phyloP scores from a whole-genome alignment of 1,284 basidiomycete genomes.

The Acaromyces ingoldii region DNA sequence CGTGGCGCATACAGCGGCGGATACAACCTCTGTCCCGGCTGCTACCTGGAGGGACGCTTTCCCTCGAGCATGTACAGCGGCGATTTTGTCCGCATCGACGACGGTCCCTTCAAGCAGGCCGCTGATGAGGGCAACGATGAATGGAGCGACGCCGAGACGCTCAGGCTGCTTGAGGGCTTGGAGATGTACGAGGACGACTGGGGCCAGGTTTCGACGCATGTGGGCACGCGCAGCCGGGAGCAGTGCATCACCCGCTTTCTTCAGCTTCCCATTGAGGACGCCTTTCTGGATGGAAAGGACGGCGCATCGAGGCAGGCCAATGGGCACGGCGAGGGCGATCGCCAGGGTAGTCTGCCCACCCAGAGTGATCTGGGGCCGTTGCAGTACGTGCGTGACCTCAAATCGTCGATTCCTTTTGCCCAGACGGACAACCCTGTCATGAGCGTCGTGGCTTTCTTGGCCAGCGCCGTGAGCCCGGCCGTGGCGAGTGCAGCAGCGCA shows the following conservation, averaged over 20 bases:
- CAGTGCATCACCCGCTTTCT: slow-evolving; percentile 95
- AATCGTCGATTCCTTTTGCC: slow-evolving; percentile 65
- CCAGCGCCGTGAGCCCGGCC: slow-evolving; percentile 81
- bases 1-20: slow-evolving; percentile 61
- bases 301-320: background rate
- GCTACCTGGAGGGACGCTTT: slow-evolving; percentile 94
- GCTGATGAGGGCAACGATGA: slow-evolving; percentile 59
- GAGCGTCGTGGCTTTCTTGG: slow-evolving; percentile 95
- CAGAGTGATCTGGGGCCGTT: slow-evolving; percentile 65
- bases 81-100: slow-evolving; percentile 84
- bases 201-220: slow-evolving; percentile 84
- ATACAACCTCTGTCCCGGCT: slow-evolving; percentile 63
- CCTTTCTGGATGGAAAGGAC: slow-evolving; percentile 61
- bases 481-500: slow-evolving; percentile 92
- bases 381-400: slow-evolving; percentile 57
- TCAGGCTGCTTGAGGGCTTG: slow-evolving; percentile 84
- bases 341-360: background rate
- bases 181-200: slow-evolving; percentile 99
- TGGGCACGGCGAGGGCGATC: background rate
- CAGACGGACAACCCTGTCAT: slow-evolving; percentile 96
- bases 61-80: slow-evolving; percentile 93
- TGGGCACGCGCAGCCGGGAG: slow-evolving; percentile 81
- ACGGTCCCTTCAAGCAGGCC: slow-evolving; percentile 54
- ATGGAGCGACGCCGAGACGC: slow-evolving; percentile 87
- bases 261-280: slow-evolving; percentile 92